Percentiles rank a stretch among this genome's conserved stretches.
Evolutionary conservation across 495 filamentous ascomycete genomes (phyloP).

Genomic region (Extremus antarcticus): DNA sequence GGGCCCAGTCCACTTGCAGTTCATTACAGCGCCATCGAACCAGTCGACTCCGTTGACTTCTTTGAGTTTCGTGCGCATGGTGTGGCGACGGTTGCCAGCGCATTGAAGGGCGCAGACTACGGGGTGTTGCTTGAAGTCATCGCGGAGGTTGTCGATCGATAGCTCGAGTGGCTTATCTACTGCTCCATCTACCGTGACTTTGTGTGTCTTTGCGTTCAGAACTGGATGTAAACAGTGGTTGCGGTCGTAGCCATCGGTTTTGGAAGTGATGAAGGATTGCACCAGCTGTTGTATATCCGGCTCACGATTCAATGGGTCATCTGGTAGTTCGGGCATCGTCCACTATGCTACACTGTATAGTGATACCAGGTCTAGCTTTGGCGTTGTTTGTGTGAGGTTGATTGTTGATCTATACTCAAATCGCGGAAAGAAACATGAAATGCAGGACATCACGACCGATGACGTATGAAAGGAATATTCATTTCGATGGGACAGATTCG

Average conservation of each 20-base stretch:
- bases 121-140: slow-evolving; percentile 40
- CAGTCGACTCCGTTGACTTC: slow-evolving; percentile 55
- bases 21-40: slow-evolving; percentile 54
- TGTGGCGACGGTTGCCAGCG: slow-evolving; percentile 53
- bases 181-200: slow-evolving; percentile 35
- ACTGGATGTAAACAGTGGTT: slow-evolving; percentile 40
- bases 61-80: slow-evolving; percentile 50
- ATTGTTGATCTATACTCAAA: no score
- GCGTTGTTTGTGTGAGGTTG: no score
- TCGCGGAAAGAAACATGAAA: no score
- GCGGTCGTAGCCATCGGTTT: slow-evolving; percentile 35
- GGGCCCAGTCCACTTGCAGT: slow-evolving; percentile 48
- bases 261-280: slow-evolving; percentile 33
- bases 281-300: slow-evolving; percentile 16
- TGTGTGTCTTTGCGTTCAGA: slow-evolving; percentile 32
- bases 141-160: slow-evolving; percentile 31
- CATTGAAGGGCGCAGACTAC: slow-evolving; percentile 50
- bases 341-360: no score
- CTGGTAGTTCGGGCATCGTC: slow-evolving; percentile 16
- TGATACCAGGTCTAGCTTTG: no score
- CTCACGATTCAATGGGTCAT: slow-evolving; percentile 21
- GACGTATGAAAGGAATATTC: no score
- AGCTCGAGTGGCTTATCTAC: slow-evolving; percentile 28
- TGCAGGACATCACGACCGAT: no score
- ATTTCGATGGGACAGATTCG: no score